Base-by-base conservation (phyloP, 1,284 basidiomycete species). In the Ceratobasidium theobromae region DNA sequence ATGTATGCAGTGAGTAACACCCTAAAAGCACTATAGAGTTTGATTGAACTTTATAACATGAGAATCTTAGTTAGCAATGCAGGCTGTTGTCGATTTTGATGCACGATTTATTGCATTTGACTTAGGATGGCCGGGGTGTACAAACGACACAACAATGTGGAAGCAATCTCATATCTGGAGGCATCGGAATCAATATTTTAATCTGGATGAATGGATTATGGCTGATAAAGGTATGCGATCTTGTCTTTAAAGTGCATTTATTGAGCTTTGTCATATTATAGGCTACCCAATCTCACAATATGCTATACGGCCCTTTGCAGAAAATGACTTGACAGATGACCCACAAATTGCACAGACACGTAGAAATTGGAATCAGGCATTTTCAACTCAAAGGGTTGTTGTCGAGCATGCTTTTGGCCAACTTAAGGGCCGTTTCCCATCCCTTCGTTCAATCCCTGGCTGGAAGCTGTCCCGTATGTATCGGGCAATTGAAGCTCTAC, bases 41-140 rank as follows among this genome's bases (percentile, higher is more conserved):
- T 28, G 18, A 23, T 25, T 9, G 21, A 23, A 11, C 25, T 4
- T 28, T 23, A 9, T 38, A 38, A 25, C 28, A 25, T 11, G 8
- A 14, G 12, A 30, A n/a, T 25, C 12, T n/a, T 43, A 75, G 74
- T 53, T 69, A 21, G 71, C 69, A 41, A 66, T 74, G 38, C 74
- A 75, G 51, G 73, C 71, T 1, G 73, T 70, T 8, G 70, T 72
- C 55, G 73, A 75, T 53, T 72, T 74, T 54, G 27, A 67, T 14
- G 48, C 53, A 4, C 23, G 60, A 18, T 70, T 75, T 54, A 74
- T 72, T 6, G 71, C 72, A 0, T 74, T 69, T 60, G 73, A 74
- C 27, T 51, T 74, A 18, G 74, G 74, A 1, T 75, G 74, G 73
- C 74, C 74, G n/a, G 73, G 72, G 1, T 71, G 71, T 51, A 71